These are phyloP conservation scores for Neurospora sp. DNA, from an alignment of 2,329 filamentous ascomycete species.

Conservation along the genomic window DNA sequence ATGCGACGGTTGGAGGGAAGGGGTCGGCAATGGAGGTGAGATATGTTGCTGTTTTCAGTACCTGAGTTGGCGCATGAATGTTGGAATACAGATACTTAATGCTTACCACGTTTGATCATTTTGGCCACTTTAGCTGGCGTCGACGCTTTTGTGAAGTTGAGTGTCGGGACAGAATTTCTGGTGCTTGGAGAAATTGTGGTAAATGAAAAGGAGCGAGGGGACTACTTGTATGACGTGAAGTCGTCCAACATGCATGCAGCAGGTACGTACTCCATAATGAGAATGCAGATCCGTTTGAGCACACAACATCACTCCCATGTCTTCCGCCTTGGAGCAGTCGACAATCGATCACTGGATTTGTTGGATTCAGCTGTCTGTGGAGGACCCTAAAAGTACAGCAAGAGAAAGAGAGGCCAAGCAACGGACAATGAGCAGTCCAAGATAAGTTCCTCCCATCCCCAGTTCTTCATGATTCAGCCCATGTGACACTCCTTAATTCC, in stretches of 20 bases:
- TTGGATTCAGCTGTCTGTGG: neutral
- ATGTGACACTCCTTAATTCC: neutral
- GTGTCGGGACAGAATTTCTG: neutral
- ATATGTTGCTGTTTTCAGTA: slow-evolving; percentile 28
- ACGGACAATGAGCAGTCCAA: neutral
- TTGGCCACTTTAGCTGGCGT: neutral
- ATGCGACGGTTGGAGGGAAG: slow-evolving; percentile 23
- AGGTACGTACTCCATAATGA: neutral
- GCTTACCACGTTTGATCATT: neutral
- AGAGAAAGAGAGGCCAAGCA: neutral
- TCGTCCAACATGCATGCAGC: neutral
- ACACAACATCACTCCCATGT: neutral
- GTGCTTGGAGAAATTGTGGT: neutral
- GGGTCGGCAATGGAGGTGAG: slow-evolving; percentile 28
- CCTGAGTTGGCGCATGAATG: neutral
- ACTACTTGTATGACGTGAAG: neutral
- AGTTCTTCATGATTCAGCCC: neutral
- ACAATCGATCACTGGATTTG: neutral
- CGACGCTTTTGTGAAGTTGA: neutral
- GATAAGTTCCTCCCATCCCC: neutral
- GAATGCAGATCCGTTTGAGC: too few species aligned
- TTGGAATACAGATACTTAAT: neutral
- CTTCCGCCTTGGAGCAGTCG: neutral
- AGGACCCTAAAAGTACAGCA: neutral
- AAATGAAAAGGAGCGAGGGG: neutral